Base-by-base conservation (phyloP, 2,329 filamentous ascomycete genomes). In the Fusarium continuum region DNA sequence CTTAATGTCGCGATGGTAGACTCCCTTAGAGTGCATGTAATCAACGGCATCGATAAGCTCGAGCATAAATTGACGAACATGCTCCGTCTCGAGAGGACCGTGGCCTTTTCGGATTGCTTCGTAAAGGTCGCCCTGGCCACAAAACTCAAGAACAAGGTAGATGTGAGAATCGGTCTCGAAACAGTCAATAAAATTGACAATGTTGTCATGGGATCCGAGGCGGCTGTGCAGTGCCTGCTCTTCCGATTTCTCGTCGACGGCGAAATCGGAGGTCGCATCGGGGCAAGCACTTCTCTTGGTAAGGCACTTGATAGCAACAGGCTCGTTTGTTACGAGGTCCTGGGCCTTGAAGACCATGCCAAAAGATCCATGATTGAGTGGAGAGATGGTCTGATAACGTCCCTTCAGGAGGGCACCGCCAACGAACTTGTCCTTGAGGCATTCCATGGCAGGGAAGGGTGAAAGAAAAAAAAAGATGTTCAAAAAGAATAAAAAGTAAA, bases 1-100 rank as follows among this genome's bases (percentile, higher is more conserved):
- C 82, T 99, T 99, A 86, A 99, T 97, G 77, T 99, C 95, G 61
- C 95, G 91, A 75, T 99, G 95, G 76, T 93, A 97, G 74, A 98
- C 87, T 65, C 92, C 93, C 76, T 93, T 93, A 64, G 86, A 85
- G 77, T 99, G 95, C 79, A 97, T 92, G 78, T 92, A 93, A 62
- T 91, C 88, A 44, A 99, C 91, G 45, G 94, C 92, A 74, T 91
- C 89, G 48, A 99, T 86, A 28, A 99, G 87, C 79, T 99, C 88
- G 57, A 97, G 82, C 95, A 99, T 98, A 82, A 98, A 97, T 66
- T 92, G 91, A 66, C 95, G 92, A 59, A 99, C 95, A 76, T 99
- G 93, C 75, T 97, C 93, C 3, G 95, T 98, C 82, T 97, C 92
- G 46, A 96, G 79, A 4, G 95, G 95, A 19, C 95, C 95, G 68